phyloP scores from a whole-genome alignment of 768 basidiomycete species.

The Termitomyces titanicus region DNA sequence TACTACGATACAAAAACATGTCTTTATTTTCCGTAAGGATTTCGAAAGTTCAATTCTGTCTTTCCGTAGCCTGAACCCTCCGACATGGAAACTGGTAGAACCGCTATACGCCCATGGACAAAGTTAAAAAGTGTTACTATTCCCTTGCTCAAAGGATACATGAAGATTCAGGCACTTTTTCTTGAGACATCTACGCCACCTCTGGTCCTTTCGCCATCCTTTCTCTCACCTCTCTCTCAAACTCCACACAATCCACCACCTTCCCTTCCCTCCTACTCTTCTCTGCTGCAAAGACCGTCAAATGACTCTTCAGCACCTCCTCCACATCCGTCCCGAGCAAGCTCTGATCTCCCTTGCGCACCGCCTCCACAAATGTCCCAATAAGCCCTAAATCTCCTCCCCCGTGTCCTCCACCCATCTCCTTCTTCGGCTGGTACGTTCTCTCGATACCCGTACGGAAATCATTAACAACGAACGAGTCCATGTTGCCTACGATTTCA shows the following conservation, averaged over 20 bases:
- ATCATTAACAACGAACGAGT: conserved; percentile 68
- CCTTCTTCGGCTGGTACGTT: conserved; percentile 42
- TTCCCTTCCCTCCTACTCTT: conserved; percentile 63
- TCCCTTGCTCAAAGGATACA: no score
- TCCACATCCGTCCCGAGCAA: conserved; percentile 61
- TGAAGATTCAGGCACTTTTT: no score
- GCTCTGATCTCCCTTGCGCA: conserved; percentile 58
- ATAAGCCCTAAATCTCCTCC: conserved; percentile 81
- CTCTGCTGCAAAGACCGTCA: conserved; percentile 89
- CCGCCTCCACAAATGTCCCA: conserved; percentile 73
- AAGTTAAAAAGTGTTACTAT: no score
- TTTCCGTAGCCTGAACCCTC: no score
- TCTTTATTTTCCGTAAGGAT: no score
- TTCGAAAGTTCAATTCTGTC: no score
- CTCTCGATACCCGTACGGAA: conserved; percentile 56
- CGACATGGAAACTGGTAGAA: no score
- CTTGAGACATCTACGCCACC: no score
- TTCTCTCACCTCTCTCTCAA: conserved; percentile 50
- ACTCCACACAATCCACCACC: conserved; percentile 67
- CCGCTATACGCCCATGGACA: no score
- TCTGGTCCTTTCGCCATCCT: conserved; percentile 21
- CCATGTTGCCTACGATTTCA: conserved; percentile 88
- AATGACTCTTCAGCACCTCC: conserved; percentile 73
- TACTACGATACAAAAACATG: no score
- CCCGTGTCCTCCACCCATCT: conserved; percentile 70